Evolutionary conservation across 306 rosid species (phyloP).

Genomic region (Citrullus mucosospermus): DNA sequence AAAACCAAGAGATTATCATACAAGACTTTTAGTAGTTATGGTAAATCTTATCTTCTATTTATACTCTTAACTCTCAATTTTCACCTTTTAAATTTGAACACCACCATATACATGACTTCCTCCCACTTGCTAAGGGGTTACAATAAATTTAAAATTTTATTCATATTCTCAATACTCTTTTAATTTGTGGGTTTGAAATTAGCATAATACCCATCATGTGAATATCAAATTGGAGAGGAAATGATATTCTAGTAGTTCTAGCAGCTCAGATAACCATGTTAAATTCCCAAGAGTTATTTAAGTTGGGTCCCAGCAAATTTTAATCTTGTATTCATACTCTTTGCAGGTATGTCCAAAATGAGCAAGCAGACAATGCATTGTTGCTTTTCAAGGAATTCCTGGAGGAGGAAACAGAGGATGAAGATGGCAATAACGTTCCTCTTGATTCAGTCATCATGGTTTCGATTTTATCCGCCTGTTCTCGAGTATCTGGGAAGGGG

Average conservation of each 20-base stretch:
- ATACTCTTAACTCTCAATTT: not conserved
- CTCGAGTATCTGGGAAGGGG: constrained; percentile 35
- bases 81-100: not conserved
- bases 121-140: not conserved
- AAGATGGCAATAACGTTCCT: constrained; percentile 16
- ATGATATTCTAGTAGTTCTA: not conserved
- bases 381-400: constrained; percentile 45
- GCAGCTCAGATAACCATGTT: not conserved
- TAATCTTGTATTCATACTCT: not conserved
- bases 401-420: constrained; percentile 29
- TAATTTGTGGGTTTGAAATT: not conserved
- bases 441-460: constrained; percentile 51
- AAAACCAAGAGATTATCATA: too few relatives aligned
- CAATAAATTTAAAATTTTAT: not conserved
- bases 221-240: not conserved
- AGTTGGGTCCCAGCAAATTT: not conserved
- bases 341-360: constrained; percentile 36
- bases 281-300: not conserved
- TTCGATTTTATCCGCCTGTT: constrained; percentile 61
- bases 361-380: constrained; percentile 24
- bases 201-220: not conserved
- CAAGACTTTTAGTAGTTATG: not conserved
- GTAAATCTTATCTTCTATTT: not conserved
- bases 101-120: not conserved
- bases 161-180: not conserved